Conservation (phyloP, 768 basidiomycete genomes). For the Tricholoma hemisulphureum region DNA sequence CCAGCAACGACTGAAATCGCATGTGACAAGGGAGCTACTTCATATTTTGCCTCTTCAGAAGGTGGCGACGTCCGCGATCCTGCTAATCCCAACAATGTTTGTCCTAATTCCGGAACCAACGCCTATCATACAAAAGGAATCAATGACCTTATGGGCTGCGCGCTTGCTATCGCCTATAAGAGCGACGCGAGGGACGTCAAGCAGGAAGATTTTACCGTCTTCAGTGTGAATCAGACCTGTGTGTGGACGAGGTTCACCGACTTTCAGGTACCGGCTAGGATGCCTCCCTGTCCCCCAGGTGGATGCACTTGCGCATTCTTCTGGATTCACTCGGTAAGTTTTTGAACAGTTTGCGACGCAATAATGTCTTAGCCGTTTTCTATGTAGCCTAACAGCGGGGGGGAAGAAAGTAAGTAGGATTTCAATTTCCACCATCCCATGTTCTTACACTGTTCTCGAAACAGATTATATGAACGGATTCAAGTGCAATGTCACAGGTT, state of each 20-base stretch:
- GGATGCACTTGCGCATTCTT: conserved; percentile 72
- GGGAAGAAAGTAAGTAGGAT: conserved; percentile 55
- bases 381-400: conserved; percentile 44
- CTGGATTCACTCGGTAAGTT: conserved; percentile 58
- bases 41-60: conserved; percentile 50
- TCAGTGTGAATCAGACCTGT: conserved; percentile 74
- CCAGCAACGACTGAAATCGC: conserved; percentile 53
- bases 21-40: conserved; percentile 60
- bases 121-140: conserved; percentile 57
- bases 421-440: neutral
- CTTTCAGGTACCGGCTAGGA: conserved; percentile 61
- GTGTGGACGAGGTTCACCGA: conserved; percentile 71
- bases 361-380: neutral
- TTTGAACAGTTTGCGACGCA: neutral
- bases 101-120: conserved; percentile 42
- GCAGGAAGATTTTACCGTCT: conserved; percentile 70
- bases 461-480: conserved; percentile 75
- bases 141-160: conserved; percentile 60
- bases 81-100: conserved; percentile 48
- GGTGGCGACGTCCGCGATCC: conserved; percentile 53
- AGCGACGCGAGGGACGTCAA: conserved; percentile 52
- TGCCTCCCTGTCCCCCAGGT: conserved; percentile 66
- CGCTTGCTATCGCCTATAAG: conserved; percentile 77
- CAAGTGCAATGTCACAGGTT: conserved; percentile 58
- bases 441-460: neutral